Evolutionary conservation across 306 rosid genomes (phyloP).

Genomic region (Fagus crenata): DNA sequence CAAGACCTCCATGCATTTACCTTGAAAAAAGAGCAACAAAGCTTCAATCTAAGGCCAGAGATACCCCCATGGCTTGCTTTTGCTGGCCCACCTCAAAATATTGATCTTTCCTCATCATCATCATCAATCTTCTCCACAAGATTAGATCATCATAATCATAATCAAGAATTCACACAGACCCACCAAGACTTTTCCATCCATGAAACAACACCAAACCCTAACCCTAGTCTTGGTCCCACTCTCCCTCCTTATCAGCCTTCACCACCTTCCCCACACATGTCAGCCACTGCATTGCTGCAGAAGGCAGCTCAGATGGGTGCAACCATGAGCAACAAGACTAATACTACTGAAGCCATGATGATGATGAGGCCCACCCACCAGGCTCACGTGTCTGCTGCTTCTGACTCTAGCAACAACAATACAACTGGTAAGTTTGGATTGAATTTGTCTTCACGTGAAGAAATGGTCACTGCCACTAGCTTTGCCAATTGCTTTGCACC

Average conservation of each 20-base stretch:
- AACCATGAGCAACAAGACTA: conserved; percentile 48
- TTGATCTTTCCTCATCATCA: conserved; percentile 34
- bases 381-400: conserved; percentile 53
- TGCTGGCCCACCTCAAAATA: conserved; percentile 32
- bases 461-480: conserved; percentile 19
- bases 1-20: conserved; percentile 43
- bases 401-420: conserved; percentile 20
- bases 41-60: conserved; percentile 45
- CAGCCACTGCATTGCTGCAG: conserved; percentile 97
- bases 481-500: conserved; percentile 27
- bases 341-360: conserved; percentile 23
- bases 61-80: conserved; percentile 66
- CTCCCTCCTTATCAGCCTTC: conserved; percentile 50
- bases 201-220: conserved; percentile 60
- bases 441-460: conserved; percentile 55
- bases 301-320: conserved; percentile 98
- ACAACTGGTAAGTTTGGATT: conserved; percentile 35
- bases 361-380: conserved; percentile 51
- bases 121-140: conserved; percentile 39
- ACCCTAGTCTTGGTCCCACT: conserved; percentile 63
- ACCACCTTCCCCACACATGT: conserved; percentile 67
- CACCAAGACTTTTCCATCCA: conserved; percentile 28
- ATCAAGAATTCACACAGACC: conserved; percentile 22
- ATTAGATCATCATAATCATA: conserved; percentile 13
- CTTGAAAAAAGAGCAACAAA: conserved; percentile 60